Conservation (phyloP, 371 early-diverging fungal species). For the Circinella umbellata region DNA sequence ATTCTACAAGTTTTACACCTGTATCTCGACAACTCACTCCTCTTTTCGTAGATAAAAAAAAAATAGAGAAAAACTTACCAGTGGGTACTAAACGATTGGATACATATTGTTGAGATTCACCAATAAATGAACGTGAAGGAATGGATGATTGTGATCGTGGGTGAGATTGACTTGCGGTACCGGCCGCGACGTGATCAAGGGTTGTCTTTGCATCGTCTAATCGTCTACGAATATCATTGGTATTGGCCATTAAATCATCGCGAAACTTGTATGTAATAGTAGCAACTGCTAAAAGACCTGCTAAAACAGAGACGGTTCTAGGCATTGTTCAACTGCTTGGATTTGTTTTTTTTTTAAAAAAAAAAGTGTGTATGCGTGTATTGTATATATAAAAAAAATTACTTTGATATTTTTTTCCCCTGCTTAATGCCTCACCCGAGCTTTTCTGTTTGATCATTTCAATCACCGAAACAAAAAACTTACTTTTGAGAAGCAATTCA, state of each 20-base stretch:
- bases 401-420: not conserved
- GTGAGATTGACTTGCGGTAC: constrained; percentile 20
- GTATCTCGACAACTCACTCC: not conserved
- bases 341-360: not conserved
- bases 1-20: too few species aligned
- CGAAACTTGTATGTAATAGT: constrained; percentile 38
- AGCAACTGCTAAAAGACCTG: constrained; percentile 37
- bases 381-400: not conserved
- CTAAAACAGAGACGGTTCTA: constrained; percentile 34
- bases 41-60: not conserved
- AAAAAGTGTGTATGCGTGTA: not conserved
- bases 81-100: constrained; percentile 14
- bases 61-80: not conserved
- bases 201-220: constrained; percentile 24
- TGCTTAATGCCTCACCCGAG: not conserved
- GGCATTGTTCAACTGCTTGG: constrained; percentile 30
- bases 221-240: constrained; percentile 23
- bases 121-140: constrained; percentile 17
- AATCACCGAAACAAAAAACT: too few species aligned
- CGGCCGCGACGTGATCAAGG: constrained; percentile 28
- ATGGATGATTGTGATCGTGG: not conserved
- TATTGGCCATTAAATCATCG: constrained; percentile 26
- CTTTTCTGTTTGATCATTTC: too few species aligned
- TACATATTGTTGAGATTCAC: constrained; percentile 26
- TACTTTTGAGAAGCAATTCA: too few species aligned